Evolutionary conservation across 2,329 filamentous ascomycete species (phyloP), one percentile per base, ranked within the genome.

Genomic region (Neofusicoccum kwambonambiense): DNA sequence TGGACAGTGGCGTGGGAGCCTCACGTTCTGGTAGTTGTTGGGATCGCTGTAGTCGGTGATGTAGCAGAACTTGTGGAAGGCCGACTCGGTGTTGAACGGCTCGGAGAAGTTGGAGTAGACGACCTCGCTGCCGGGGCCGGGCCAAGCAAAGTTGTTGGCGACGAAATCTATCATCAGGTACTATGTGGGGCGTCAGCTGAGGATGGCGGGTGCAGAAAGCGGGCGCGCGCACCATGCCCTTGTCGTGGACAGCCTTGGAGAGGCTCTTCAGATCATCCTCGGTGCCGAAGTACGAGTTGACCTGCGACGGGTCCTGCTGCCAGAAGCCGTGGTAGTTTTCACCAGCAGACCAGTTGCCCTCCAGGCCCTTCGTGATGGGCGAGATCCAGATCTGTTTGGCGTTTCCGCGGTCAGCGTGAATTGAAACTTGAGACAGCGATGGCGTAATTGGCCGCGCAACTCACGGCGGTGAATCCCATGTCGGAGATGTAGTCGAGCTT

Each of bases 131-230:
- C 56, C 64, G 31, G 75, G 70, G 11, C 72, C 66, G 12, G 66
- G 71, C 17, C 67, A 65, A 17, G 74, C 75, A 73, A 77, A 74
- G 64, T 84, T 81, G 70, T 84, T 84, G 44, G 81, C 78, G 9
- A 84, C 82, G 2, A 82, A 78, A 67, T 85, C 83, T 51, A 83
- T 76, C 82, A 84, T 84, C 11, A 85, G 68, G 67, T 81, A 83
- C 22, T 76, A 72, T 22, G 17, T 1, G 35, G 37, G 2, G 27
- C 15, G 63, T 34, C 54, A 45, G n/a, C n/a, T 58, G 69, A 8
- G 70, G 64, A 41, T 35, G 31, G 13, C 17, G 12, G 19, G 19
- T 42, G 17, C 31, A 8, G 6, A 7, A 11, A 8, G n/a, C 8
- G 45, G 17, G 13, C 19, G 13, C 12, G 57, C 57, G 80, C 81